Base-by-base conservation (phyloP, 495 filamentous ascomycete genomes). In the Trichocladium antarcticum region DNA sequence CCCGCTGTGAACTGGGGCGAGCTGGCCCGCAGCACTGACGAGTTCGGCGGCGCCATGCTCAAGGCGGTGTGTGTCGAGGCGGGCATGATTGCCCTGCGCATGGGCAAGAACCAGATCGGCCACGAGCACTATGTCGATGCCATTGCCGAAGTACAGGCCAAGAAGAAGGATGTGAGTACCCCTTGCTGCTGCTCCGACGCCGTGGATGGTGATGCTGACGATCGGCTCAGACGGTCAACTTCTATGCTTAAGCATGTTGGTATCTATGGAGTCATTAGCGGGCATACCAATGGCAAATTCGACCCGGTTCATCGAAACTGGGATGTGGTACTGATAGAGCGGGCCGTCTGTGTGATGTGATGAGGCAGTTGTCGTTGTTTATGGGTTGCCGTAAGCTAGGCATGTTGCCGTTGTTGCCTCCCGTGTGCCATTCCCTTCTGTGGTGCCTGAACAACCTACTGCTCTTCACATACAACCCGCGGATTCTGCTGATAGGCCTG, bases 51-150 rank as follows among this genome's bases (percentile, higher is more conserved):
- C 57, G 92, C 92, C 43, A 87, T 93, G 77, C 67, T 99, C 52
- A 99, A 99, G 74, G 92, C 92, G 37, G 92, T 99, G 22, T 99
- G 92, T 65, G 92, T 99, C 34, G 92, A 99, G 68, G 92, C 92
- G 24, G 92, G 92, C 64, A 99, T 99, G 92, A 99, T 99, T 70
- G 92, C 92, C 16, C 72, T 99, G 55, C 78, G 92, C 47, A 85
- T 82, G 68, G 92, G 92, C 27, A 83, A 86, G 75, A 85, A 77
- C 65, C 95, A 95, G 78, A 87, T 99, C 55, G 82, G 83, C 49
- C 92, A 99, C 58, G 92, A 99, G 74, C 89, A 99, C 70, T 99
- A 97, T 66, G 92, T 99, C 20, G 92, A 99, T 77, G 92, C 92
- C 43, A 97, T 99, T 61, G 75, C 87, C 17, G 92, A 99, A 65